Evolutionary conservation across 768 basidiomycete species (phyloP).

Genomic region (Nevesoporus exiguus): DNA sequence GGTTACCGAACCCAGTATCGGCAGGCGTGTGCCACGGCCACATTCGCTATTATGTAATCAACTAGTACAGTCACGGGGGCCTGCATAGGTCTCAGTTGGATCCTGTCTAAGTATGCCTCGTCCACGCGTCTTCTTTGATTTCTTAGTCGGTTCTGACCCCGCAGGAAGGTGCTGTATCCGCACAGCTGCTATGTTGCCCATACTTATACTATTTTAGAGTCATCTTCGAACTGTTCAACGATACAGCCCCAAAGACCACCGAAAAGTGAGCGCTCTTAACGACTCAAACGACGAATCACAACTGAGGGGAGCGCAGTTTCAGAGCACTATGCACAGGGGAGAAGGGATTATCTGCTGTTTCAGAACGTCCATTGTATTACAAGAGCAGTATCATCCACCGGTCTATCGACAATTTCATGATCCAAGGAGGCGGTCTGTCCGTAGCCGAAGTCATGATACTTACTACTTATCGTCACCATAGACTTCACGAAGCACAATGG

Average conservation of each 20-base stretch:
- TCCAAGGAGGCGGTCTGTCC: slow-evolving; percentile 69
- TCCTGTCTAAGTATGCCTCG: slow-evolving; percentile 50
- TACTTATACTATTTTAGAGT: slow-evolving; percentile 41
- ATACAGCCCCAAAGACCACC: slow-evolving; percentile 67
- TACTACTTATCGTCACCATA: slow-evolving; percentile 18
- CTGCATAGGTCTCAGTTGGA: no score
- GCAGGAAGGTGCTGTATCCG: slow-evolving; percentile 49
- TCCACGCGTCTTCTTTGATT: slow-evolving; percentile 69
- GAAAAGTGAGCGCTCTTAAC: slow-evolving; percentile 60
- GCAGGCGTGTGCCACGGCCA: neutral
- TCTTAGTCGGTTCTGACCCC: slow-evolving; percentile 47
- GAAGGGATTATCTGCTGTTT: slow-evolving; percentile 62
- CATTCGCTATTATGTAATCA: slow-evolving; percentile 15
- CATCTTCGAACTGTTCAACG: slow-evolving; percentile 72
- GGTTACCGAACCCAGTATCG: neutral
- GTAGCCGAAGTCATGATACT: neutral
- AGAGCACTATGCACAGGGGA: slow-evolving; percentile 85
- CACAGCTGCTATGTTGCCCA: neutral
- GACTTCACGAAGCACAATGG: slow-evolving; percentile 82
- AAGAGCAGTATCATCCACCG: slow-evolving; percentile 77
- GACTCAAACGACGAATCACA: neutral
- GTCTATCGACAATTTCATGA: slow-evolving; percentile 76
- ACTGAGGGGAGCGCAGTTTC: slow-evolving; percentile 51
- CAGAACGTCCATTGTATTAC: slow-evolving; percentile 76
- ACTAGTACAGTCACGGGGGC: neutral